Percentiles rank a stretch among this genome's conserved stretches.
Conservation (phyloP, 768 basidiomycete genomes). For the Dacryopinax primogenitus region DNA sequence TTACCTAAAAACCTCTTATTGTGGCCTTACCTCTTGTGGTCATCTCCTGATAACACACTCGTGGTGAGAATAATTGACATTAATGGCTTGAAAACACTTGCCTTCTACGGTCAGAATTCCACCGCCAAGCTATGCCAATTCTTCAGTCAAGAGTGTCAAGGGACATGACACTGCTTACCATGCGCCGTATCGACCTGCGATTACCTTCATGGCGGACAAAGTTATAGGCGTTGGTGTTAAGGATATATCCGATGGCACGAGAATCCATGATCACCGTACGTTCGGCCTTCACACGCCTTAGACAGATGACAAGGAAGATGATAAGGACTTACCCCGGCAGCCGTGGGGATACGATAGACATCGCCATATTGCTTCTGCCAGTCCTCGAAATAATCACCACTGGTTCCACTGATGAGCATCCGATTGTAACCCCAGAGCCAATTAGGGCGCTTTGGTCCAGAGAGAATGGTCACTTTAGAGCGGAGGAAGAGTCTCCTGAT, state of each 20-base stretch:
- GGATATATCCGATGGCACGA: neutral
- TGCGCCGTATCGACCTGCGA: neutral
- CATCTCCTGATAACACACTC: neutral
- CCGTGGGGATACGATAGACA: neutral
- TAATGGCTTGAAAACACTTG: neutral
- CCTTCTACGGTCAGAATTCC: neutral
- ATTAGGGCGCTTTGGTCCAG: neutral
- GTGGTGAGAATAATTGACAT: no score
- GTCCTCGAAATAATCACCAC: slow-evolving; percentile 1
- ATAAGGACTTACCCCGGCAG: neutral
- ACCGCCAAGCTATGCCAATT: neutral
- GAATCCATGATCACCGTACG: neutral
- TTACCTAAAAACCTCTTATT: no score
- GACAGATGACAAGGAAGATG: neutral
- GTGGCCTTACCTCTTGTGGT: neutral
- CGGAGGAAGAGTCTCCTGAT: neutral
- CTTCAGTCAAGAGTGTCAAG: neutral
- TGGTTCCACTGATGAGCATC: neutral
- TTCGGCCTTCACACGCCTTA: neutral
- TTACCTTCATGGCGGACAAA: neutral
- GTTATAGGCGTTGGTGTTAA: neutral
- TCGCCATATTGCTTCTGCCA: neutral
- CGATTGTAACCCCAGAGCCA: neutral
- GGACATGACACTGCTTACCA: neutral
- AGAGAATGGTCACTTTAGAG: neutral